Evolutionary conservation across 2,329 filamentous ascomycete genomes (phyloP), one percentile per base, ranked within the genome.

Genomic region (Westerdykella ornata): DNA sequence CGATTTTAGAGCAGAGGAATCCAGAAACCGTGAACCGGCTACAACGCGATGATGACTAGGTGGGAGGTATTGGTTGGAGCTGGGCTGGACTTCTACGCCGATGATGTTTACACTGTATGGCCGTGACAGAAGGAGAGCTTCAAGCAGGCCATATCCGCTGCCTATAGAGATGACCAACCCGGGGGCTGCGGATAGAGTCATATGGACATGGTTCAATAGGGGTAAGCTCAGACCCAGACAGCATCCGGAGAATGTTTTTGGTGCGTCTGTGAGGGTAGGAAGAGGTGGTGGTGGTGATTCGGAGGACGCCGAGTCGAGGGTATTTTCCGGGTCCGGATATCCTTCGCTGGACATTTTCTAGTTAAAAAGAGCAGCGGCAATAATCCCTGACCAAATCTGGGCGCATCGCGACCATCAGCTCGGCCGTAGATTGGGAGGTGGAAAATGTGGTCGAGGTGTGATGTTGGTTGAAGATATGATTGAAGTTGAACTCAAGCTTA

Each of bases 61-160:
- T 1, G 68, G 62, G 5, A 78, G 59, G 46, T 73, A 72, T 15
- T 58, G 62, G 46, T 74, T 75, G 7, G 68, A 56, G 16, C 62
- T 66, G 0, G 67, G 63, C 16, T 60, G 51, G 6, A 77, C 74
- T 46, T 78, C 75, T 1, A 76, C 68, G 1, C 73, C 74, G 3
- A 66, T 50, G 3, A 77, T 43, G 14, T 62, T 49, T 9, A 66
- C 36, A n/a, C 29, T 13, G 40, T 42, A 41, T 1, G 48, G 43
- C 12, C 38, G 15, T 2, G 47, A 34, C 14, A 62, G 42, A 18
- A 75, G 56, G 5, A 72, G 49, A 2, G 63, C 62, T 59, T 76
- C 75, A 13, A 78, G 62, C 6, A 76, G 62, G 17, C 75, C 75
- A 33, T 62, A 71, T 35, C 75, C 75, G 47, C 69, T 70, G 42